Conservation (phyloP, 352 stramenopile species). For the Pythium brachiatum region DNA sequence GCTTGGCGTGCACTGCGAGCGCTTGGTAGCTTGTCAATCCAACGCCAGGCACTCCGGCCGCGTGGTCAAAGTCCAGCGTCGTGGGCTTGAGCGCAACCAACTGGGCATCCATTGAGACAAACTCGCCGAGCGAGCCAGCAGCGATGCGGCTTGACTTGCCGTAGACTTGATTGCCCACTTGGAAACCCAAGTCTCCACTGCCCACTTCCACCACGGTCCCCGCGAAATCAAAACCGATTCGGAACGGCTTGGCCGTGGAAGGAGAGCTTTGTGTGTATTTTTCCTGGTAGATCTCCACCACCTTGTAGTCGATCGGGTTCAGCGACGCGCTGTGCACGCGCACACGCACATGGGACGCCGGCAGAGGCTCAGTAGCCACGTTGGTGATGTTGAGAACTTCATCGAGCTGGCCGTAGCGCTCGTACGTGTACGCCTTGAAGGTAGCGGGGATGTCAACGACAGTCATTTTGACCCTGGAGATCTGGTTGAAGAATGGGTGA, state of each 20-base stretch:
- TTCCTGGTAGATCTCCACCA: constrained; percentile 1
- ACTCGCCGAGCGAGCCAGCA: constrained; percentile 33
- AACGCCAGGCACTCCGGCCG: constrained; percentile 28
- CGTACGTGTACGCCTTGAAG: constrained; percentile 17
- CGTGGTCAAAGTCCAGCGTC: constrained; percentile 35
- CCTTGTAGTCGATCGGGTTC: constrained; percentile 15
- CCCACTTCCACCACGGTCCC: constrained; percentile 9
- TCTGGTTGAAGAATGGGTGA: neutral
- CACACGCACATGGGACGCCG: constrained; percentile 14
- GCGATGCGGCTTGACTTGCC: constrained; percentile 17
- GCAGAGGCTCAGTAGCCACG: constrained; percentile 7
- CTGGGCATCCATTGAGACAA: constrained; percentile 29
- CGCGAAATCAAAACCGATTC: constrained; percentile 21
- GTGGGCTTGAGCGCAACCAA: constrained; percentile 34
- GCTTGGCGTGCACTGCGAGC: constrained; percentile 18
- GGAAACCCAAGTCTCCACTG: neutral
- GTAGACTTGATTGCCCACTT: constrained; percentile 12
- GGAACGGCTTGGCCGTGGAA: constrained; percentile 8
- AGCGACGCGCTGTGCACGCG: constrained; percentile 11
- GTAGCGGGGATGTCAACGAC: neutral
- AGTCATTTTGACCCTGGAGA: neutral
- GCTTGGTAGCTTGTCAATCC: constrained; percentile 36
- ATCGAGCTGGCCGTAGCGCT: constrained; percentile 11
- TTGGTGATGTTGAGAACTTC: constrained; percentile 12
- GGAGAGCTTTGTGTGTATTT: constrained; percentile 12